These are phyloP conservation scores for Xylaria sp. DNA, from an alignment of 2,329 filamentous ascomycete genomes.

Conservation along the genomic window DNA sequence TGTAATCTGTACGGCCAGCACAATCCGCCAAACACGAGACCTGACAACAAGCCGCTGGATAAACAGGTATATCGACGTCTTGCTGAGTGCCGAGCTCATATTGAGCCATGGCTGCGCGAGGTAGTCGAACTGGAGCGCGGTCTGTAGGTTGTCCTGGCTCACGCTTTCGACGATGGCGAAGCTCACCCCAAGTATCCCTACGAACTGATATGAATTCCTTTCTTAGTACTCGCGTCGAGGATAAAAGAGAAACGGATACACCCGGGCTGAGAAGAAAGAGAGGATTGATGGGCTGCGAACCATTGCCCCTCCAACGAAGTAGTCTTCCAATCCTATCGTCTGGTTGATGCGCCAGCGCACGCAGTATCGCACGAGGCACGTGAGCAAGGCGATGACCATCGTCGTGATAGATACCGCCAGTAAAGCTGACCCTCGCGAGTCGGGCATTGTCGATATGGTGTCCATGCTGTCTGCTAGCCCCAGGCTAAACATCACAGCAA, in stretches of 20 bases:
- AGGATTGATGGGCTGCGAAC: conserved; percentile 36
- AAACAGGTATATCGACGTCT: conserved; percentile 53
- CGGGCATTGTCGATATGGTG: conserved; percentile 37
- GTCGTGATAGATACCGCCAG: conserved; percentile 51
- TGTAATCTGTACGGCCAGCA: conserved; percentile 47
- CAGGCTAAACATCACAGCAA: conserved; percentile 33
- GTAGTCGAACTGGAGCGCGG: conserved; percentile 50
- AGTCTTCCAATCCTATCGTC: conserved; percentile 50
- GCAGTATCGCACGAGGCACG: conserved; percentile 50
- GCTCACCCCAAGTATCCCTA: conserved; percentile 50
- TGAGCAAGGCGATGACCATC: conserved; percentile 48
- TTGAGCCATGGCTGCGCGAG: conserved; percentile 52
- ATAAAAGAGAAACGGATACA: neutral
- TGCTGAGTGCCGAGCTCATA: conserved; percentile 50
- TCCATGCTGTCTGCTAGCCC: conserved; percentile 33
- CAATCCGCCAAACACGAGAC: conserved; percentile 47
- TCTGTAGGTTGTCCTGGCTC: conserved; percentile 40
- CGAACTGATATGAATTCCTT: conserved; percentile 39
- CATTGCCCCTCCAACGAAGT: conserved; percentile 49
- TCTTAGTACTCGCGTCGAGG: conserved; percentile 9
- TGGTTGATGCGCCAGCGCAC: conserved; percentile 45
- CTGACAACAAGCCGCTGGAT: conserved; percentile 48
- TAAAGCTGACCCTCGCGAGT: conserved; percentile 51
- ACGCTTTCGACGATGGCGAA: conserved; percentile 50
- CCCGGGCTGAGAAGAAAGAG: neutral